These are phyloP conservation scores for Oenanthe javanica DNA, from an alignment of 140 eudicot species.

Conservation along the genomic window DNA sequence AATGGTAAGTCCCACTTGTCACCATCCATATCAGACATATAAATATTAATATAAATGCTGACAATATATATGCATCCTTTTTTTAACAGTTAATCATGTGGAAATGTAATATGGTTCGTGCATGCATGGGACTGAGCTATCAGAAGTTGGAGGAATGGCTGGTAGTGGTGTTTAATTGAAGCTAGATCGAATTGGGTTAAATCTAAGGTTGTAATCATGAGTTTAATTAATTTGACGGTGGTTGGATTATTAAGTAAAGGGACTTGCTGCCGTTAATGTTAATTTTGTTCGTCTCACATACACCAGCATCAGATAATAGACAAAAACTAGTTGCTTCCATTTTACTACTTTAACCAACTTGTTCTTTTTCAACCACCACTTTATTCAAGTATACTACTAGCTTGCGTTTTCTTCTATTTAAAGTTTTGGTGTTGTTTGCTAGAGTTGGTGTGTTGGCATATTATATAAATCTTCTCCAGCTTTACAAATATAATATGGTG, in stretches of 20 bases:
- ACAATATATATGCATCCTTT: not conserved
- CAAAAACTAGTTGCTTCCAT: slow-evolving; percentile 43
- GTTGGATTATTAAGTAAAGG: slow-evolving; percentile 32
- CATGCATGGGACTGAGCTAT: slow-evolving; percentile 9
- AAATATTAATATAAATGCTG: not conserved
- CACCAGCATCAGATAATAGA: not conserved
- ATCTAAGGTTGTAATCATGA: slow-evolving; percentile 14
- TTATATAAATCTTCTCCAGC: not conserved
- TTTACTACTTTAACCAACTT: slow-evolving; percentile 65
- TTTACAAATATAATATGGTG: not conserved
- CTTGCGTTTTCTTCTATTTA: not conserved
- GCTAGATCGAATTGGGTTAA: not conserved
- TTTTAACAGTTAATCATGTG: slow-evolving; percentile 7
- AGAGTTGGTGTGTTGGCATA: not conserved
- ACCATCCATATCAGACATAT: not conserved
- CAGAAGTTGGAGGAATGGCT: not conserved
- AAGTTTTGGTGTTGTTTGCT: not conserved
- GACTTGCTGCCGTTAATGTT: not conserved
- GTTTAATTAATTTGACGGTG: slow-evolving; percentile 14
- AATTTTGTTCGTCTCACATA: slow-evolving; percentile 3
- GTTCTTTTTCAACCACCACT: slow-evolving; percentile 5
- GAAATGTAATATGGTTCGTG: not conserved
- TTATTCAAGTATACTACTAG: not conserved
- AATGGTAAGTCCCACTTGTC: slow-evolving; percentile 8
- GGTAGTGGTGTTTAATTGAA: slow-evolving; percentile 6